A percentile compares a stretch with the other conserved stretches of the same genome.
Conservation (phyloP, 2,329 filamentous ascomycete species). For the Cercospora sp. region DNA sequence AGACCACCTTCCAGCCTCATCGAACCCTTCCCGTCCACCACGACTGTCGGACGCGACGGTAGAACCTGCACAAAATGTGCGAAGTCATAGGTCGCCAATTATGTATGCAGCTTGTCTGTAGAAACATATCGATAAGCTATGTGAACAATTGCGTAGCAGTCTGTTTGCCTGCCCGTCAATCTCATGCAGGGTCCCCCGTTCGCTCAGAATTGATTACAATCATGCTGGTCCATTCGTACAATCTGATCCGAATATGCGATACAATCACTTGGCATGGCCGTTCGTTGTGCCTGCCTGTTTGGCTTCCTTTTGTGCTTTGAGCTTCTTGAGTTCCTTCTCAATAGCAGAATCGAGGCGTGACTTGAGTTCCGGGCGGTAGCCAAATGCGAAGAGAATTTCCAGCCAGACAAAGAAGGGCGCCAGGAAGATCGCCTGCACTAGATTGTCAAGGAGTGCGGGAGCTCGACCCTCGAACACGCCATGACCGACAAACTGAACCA, state of each 20-base stretch:
- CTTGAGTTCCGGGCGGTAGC: conserved; percentile 87
- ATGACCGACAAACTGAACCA: conserved; percentile 89
- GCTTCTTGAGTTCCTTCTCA: conserved; percentile 72
- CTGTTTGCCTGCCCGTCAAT: neutral
- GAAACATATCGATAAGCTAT: neutral
- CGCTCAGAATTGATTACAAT: neutral
- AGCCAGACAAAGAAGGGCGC: conserved; percentile 98
- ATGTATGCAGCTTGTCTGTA: neutral
- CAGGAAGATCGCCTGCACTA: conserved; percentile 87
- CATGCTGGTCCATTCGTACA: neutral
- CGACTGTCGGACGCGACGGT: neutral
- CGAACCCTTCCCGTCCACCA: neutral
- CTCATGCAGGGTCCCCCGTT: neutral
- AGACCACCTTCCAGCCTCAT: neutral
- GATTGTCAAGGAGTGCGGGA: conserved; percentile 85
- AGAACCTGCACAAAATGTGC: neutral
- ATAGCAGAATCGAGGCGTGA: conserved; percentile 76
- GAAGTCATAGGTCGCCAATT: neutral
- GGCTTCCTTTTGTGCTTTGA: conserved; percentile 60
- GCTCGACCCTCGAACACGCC: conserved; percentile 84
- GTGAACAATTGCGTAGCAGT: neutral
- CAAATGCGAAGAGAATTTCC: conserved; percentile 84
- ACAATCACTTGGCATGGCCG: conserved; percentile 29
- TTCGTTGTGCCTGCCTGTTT: conserved; percentile 33
- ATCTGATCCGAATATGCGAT: conserved; percentile 1